Percentiles rank a stretch among this genome's conserved stretches.
These are phyloP conservation scores for Aspergillus homomorphus DNA, from an alignment of 495 filamentous ascomycete species.

Conservation along the genomic window DNA sequence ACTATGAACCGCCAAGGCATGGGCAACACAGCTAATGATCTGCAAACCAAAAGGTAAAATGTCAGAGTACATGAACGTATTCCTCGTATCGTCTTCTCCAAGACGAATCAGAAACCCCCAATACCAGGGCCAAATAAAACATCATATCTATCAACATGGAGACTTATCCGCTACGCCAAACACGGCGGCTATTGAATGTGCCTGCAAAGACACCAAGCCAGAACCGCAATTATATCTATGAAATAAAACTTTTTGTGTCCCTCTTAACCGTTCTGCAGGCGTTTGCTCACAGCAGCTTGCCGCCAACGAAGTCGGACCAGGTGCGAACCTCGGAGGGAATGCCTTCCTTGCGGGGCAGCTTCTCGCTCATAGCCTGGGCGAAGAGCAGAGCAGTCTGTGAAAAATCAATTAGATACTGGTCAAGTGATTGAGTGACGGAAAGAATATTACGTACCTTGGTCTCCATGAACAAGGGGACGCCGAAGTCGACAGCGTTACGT, in stretches of 20 bases:
- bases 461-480: slow-evolving; percentile 97
- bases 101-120: slow-evolving; percentile 15
- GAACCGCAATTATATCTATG: slow-evolving; percentile 24
- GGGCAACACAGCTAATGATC: slow-evolving; percentile 11
- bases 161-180: slow-evolving; percentile 29
- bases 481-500: slow-evolving; percentile 96
- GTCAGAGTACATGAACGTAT: slow-evolving; percentile 16
- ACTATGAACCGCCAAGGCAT: slow-evolving; percentile 16
- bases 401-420: slow-evolving; percentile 15
- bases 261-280: slow-evolving; percentile 20
- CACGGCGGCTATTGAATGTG: slow-evolving; percentile 22
- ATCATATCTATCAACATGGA: slow-evolving; percentile 36
- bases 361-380: slow-evolving; percentile 92
- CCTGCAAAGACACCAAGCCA: slow-evolving; percentile 18
- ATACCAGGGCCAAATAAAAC: slow-evolving; percentile 22
- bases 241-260: slow-evolving; percentile 23
- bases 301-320: slow-evolving; percentile 93
- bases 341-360: slow-evolving; percentile 76
- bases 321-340: slow-evolving; percentile 86
- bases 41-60: slow-evolving; percentile 17
- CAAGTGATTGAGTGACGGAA: neutral
- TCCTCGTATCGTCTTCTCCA: slow-evolving; percentile 19
- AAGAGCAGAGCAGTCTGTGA: slow-evolving; percentile 91
- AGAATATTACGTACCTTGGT: slow-evolving; percentile 72
- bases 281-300: slow-evolving; percentile 73